Evolutionary conservation across 345 rosid genomes (phyloP).

Genomic region (Angophora floribunda): DNA sequence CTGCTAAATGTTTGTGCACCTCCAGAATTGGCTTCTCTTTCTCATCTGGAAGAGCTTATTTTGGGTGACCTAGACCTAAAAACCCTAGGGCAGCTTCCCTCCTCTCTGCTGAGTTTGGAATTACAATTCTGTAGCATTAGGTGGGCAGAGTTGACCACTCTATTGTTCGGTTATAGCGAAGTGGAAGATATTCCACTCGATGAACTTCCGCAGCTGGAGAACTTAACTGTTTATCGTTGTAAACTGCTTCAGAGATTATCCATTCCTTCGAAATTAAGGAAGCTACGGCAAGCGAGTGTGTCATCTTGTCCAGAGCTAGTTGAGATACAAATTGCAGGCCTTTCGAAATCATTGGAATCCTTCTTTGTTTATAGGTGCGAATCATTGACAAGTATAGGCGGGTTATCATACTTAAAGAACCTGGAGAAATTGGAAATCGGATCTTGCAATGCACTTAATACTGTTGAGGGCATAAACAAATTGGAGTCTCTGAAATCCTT

Average conservation of each 20-base stretch:
- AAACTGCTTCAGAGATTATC: not conserved
- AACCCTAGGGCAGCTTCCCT: not conserved
- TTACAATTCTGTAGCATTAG: too few species aligned
- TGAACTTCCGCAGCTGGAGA: not conserved
- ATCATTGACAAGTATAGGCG: not conserved
- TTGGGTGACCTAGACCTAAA: not conserved
- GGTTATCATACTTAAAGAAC: not conserved
- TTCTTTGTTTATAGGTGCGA: not conserved
- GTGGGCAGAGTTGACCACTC: too few species aligned
- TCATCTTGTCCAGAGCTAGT: not conserved
- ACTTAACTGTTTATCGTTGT: not conserved
- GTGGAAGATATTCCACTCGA: not conserved
- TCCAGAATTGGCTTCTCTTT: not conserved
- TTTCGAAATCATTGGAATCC: not conserved
- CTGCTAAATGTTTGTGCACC: not conserved
- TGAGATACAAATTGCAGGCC: not conserved
- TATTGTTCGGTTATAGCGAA: not conserved
- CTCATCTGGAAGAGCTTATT: not conserved
- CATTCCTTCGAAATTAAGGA: not conserved
- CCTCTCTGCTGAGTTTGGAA: not conserved
- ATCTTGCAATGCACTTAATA: not conserved
- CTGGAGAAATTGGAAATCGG: not conserved
- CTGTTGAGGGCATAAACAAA: not conserved
- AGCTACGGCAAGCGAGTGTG: not conserved
- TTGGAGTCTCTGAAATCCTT: not conserved